phyloP scores from a whole-genome alignment of 352 stramenopile genomes.

The Globisporangium nodosum region DNA sequence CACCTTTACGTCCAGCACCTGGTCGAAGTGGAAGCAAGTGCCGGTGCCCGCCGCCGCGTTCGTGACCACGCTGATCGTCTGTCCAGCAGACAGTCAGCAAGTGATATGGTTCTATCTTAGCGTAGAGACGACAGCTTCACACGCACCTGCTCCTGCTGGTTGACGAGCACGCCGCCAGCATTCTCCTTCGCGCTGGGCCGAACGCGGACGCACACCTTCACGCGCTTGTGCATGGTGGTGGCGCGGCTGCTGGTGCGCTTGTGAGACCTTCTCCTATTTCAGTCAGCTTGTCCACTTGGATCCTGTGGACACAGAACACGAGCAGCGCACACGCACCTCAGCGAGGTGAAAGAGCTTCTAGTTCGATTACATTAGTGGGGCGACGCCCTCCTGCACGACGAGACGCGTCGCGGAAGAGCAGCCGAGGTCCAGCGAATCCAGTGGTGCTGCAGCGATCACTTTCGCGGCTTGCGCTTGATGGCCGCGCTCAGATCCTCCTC shows the following conservation, averaged over 20 bases:
- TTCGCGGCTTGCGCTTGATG: conserved; percentile 61
- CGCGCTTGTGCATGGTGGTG: conserved; percentile 49
- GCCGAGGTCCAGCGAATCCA: too few relatives aligned
- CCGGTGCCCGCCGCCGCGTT: conserved; percentile 40
- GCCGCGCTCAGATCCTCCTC: conserved; percentile 63
- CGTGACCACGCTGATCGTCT: conserved; percentile 61
- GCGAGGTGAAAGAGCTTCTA: neutral
- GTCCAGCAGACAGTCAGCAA: neutral
- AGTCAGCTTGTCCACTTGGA: neutral
- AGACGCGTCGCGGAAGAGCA: neutral
- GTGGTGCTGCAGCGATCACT: conserved; percentile 5
- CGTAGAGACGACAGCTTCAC: neutral
- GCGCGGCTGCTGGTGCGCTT: too few relatives aligned
- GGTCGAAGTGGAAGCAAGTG: conserved; percentile 64
- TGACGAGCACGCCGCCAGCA: conserved; percentile 29
- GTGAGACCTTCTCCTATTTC: neutral
- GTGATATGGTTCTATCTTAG: neutral
- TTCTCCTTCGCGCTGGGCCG: conserved; percentile 21
- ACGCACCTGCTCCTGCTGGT: conserved; percentile 39
- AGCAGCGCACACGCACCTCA: too few relatives aligned
- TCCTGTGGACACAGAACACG: too few relatives aligned
- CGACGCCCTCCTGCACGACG: neutral
- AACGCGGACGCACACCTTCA: conserved; percentile 65
- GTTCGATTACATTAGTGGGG: neutral
- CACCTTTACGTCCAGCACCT: conserved; percentile 36